phyloP scores from a whole-genome alignment of 2,329 filamentous ascomycete genomes.

The Aspergillus caelatus region DNA sequence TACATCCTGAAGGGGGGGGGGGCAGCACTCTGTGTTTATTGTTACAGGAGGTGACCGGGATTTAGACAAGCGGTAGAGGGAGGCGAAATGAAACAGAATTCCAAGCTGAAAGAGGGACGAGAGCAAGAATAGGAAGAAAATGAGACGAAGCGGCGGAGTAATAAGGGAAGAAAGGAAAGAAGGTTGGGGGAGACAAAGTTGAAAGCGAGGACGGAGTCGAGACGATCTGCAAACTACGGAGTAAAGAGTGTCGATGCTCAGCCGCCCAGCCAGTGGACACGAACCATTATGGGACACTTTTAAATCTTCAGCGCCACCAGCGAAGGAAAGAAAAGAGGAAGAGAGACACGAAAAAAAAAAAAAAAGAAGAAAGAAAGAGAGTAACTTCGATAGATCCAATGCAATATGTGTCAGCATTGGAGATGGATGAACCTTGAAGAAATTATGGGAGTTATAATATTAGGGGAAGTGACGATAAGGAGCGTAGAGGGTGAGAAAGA shows the following conservation, averaged over 20 bases:
- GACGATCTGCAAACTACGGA: constrained; percentile 1
- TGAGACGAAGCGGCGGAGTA: neutral
- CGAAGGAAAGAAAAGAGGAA: constrained; percentile 2
- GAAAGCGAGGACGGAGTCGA: constrained; percentile 4
- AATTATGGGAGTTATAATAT: neutral
- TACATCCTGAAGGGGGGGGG: constrained; percentile 15
- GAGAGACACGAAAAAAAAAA: neutral
- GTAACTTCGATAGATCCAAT: constrained; percentile 3
- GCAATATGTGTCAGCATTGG: neutral
- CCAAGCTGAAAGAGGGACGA: neutral
- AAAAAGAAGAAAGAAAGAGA: neutral
- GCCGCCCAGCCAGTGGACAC: constrained; percentile 2
- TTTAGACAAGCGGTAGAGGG: neutral
- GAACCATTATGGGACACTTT: neutral
- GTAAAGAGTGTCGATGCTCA: constrained; percentile 6
- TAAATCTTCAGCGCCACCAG: neutral
- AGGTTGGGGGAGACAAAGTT: neutral
- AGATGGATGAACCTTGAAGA: neutral
- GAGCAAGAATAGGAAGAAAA: neutral
- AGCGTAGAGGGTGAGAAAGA: neutral
- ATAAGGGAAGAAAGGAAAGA: neutral
- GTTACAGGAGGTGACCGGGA: constrained; percentile 5
- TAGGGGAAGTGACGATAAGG: too few relatives aligned
- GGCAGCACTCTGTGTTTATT: constrained; percentile 10
- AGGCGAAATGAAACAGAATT: neutral